Percentiles rank a stretch among this genome's conserved stretches.
Evolutionary conservation across 305 asterid genomes (phyloP).

Genomic region (Fraxinus platypoda): DNA sequence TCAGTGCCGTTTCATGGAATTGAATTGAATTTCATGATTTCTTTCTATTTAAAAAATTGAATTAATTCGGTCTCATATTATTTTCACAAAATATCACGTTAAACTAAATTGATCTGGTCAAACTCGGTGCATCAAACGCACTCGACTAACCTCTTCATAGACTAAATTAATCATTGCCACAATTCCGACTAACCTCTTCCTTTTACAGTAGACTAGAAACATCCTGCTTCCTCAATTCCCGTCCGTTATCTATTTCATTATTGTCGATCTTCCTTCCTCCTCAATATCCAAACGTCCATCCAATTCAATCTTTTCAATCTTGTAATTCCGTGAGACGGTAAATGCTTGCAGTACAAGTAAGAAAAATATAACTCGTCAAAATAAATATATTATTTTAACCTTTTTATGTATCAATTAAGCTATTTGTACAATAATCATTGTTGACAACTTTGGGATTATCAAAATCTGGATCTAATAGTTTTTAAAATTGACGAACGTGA

Average conservation of each 20-base stretch:
- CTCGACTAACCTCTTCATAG: not conserved
- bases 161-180: not conserved
- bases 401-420: not conserved
- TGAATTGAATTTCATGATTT: not conserved
- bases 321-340: not conserved
- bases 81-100: not conserved
- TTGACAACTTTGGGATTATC: not conserved
- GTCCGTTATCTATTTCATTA: not conserved
- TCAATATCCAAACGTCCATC: not conserved
- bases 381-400: not conserved
- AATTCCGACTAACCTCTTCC: not conserved
- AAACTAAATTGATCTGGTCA: not conserved
- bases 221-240: not conserved
- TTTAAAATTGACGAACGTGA: not conserved
- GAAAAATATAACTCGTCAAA: not conserved
- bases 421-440: not conserved
- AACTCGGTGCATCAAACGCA: not conserved
- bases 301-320: not conserved
- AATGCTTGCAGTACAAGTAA: not conserved
- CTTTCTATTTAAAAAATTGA: not conserved
- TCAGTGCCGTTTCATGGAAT: not conserved
- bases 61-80: not conserved
- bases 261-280: not conserved
- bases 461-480: too few relatives aligned
- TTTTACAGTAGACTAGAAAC: not conserved